Conservation (phyloP, 805 yeast species). For the Cyberlindnera japonica region DNA sequence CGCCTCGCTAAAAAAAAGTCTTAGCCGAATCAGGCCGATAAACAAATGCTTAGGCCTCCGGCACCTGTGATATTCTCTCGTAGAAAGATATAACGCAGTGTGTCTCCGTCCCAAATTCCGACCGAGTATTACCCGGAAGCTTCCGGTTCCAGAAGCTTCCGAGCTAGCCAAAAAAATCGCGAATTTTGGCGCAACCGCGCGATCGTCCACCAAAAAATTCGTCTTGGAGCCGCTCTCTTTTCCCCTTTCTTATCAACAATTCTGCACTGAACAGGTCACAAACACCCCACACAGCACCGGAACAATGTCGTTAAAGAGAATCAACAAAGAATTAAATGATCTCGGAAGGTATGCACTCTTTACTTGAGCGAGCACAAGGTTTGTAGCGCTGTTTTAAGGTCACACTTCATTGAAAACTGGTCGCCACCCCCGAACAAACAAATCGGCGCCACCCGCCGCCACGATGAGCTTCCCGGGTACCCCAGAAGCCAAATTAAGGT, state of each 20-base stretch:
- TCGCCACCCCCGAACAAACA: background rate
- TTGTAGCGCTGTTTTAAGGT: no score
- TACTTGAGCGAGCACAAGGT: background rate
- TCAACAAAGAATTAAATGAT: slow-evolving; percentile 92
- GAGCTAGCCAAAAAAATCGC: background rate
- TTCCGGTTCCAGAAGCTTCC: background rate
- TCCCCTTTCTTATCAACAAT: slow-evolving; percentile 8
- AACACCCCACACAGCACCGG: slow-evolving; percentile 1
- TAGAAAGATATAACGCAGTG: no score
- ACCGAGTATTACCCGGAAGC: background rate
- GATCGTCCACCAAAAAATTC: slow-evolving; percentile 16
- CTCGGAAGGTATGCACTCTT: slow-evolving; percentile 74
- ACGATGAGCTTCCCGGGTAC: background rate
- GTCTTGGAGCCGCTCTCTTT: slow-evolving; percentile 13
- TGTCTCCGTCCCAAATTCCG: no score
- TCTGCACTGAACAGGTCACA: slow-evolving; percentile 1
- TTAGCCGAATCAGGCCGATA: no score
- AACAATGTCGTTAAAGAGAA: slow-evolving; percentile 74
- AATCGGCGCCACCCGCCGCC: background rate
- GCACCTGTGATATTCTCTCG: no score
- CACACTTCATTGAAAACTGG: no score
- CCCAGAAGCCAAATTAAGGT: no score
- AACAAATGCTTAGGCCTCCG: no score
- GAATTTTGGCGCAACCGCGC: background rate
- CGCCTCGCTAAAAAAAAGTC: no score